phyloP scores from a whole-genome alignment of 2,329 filamentous ascomycete species.

The Bertia moriformis region DNA sequence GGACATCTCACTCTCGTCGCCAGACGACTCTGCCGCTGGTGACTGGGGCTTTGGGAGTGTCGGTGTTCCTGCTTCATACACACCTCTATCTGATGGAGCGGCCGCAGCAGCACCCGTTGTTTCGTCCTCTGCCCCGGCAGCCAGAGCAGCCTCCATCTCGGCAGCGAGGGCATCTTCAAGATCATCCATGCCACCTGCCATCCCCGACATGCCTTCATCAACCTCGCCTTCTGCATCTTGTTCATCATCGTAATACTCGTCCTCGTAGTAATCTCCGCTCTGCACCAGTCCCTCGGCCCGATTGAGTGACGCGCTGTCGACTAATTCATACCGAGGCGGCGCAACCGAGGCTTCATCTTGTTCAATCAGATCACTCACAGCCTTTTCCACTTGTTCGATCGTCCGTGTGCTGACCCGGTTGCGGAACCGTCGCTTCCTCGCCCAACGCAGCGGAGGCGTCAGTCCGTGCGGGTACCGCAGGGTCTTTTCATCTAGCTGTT shows the following conservation, averaged over 20 bases:
- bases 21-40: slow-evolving; percentile 19
- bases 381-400: slow-evolving; percentile 46
- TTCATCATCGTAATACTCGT: slow-evolving; percentile 22
- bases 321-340: slow-evolving; percentile 26
- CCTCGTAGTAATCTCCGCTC: slow-evolving; percentile 14
- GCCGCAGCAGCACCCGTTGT: neutral
- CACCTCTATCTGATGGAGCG: neutral
- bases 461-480: slow-evolving; percentile 47
- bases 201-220: slow-evolving; percentile 15
- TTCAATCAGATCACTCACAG: slow-evolving; percentile 41
- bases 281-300: slow-evolving; percentile 17
- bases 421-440: slow-evolving; percentile 45
- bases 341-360: slow-evolving; percentile 30
- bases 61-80: slow-evolving; percentile 12
- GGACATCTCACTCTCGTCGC: slow-evolving; percentile 21
- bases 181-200: neutral
- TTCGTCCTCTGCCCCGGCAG: neutral
- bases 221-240: slow-evolving; percentile 31
- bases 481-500: slow-evolving; percentile 28
- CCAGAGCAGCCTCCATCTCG: neutral
- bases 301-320: slow-evolving; percentile 25
- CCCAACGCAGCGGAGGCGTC: slow-evolving; percentile 48
- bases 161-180: neutral
- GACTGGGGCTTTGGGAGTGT: slow-evolving; percentile 14
- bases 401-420: slow-evolving; percentile 44